A percentile compares a stretch with the other conserved stretches of the same genome.
These are phyloP conservation scores for Rutidosis leptorrhynchoides DNA, from an alignment of 129 eudicot species.

Conservation along the genomic window DNA sequence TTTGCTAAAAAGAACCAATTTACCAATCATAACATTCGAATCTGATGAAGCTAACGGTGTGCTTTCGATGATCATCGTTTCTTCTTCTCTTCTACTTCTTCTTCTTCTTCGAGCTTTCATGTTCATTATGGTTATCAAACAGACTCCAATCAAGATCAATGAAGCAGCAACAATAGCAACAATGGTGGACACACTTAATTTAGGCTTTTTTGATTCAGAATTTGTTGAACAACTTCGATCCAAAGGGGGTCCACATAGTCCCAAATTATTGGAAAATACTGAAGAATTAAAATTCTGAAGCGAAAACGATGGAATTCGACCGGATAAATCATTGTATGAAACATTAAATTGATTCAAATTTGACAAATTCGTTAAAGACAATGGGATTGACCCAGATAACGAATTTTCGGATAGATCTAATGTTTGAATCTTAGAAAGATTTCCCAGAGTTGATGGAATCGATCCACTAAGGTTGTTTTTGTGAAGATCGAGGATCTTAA, in stretches of 20 bases:
- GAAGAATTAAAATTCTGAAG: slow-evolving; percentile 51
- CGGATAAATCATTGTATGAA: slow-evolving; percentile 70
- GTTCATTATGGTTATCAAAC: slow-evolving; percentile 60
- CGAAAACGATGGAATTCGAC: slow-evolving; percentile 54
- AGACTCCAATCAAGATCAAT: slow-evolving; percentile 69
- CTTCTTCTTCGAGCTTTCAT: slow-evolving; percentile 60
- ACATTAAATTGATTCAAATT: slow-evolving; percentile 65
- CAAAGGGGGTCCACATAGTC: slow-evolving; percentile 74
- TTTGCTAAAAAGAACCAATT: slow-evolving; percentile 89
- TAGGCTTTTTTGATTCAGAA: slow-evolving; percentile 40
- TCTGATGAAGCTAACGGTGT: slow-evolving; percentile 75
- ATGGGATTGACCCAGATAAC: slow-evolving; percentile 69
- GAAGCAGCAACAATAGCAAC: slow-evolving; percentile 91
- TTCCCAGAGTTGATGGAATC: slow-evolving; percentile 70
- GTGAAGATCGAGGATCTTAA: slow-evolving; percentile 72
- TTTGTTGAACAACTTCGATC: slow-evolving; percentile 40
- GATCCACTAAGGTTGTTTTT: slow-evolving; percentile 60
- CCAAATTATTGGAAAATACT: slow-evolving; percentile 61
- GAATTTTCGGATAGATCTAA: slow-evolving; percentile 73
- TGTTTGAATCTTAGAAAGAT: slow-evolving; percentile 51
- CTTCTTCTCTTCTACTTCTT: slow-evolving; percentile 52
- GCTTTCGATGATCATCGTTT: slow-evolving; percentile 55
- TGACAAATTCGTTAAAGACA: slow-evolving; percentile 43
- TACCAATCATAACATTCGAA: slow-evolving; percentile 72
- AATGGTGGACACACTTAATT: slow-evolving; percentile 71